Evolutionary conservation across 257 asterid species (phyloP), one percentile per base, ranked within the genome.

Genomic region (Solanum sejunctum): DNA sequence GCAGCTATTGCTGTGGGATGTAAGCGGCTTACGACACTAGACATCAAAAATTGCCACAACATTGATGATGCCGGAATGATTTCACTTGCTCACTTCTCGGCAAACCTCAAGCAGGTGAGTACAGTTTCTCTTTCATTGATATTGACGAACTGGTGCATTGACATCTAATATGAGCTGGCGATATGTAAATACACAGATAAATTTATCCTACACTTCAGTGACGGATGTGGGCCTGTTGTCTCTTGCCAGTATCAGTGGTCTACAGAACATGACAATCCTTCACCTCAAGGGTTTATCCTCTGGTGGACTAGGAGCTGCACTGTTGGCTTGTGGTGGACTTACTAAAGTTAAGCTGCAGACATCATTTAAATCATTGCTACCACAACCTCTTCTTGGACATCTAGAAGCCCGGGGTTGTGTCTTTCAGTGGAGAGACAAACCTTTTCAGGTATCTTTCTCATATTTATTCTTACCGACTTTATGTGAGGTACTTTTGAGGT

Each of bases 341-440:
- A 94, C 93, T 56, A 95, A 94, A 87, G 98, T 92, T 55, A 95
- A 95, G 89, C 98, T 95, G 63, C 97, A 92, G 5, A 72, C 90
- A 3, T 93, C 90, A 32, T 94, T 95, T 81, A 94, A 88, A 88
- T 88, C 91, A 1, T 56, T 84, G 83, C 84, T 94, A 89, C 96
- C 99, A 7, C 89, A 56, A 73, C 86, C 84, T 49, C 91, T 95
- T 54, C 81, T 93, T 32, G 86, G 88, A 70, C 98, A 93, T 88
- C 83, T 95, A 81, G 95, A 91, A 87, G 97, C 95, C 77, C 96
- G 98, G 3, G 98, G 99, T 43, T 95, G 98, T 84, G 84, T 80
- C 55, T 87, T 95, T 83, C 93, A 89, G 63, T 95, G 98, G 98
- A 92, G 97, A 86, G 91, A 91, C 6, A 95, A 95, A 86, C 86